Percentiles rank a stretch among this genome's conserved stretches.
Conservation (phyloP, 208 protist species). For the Acanthamoeba lenticulata region DNA sequence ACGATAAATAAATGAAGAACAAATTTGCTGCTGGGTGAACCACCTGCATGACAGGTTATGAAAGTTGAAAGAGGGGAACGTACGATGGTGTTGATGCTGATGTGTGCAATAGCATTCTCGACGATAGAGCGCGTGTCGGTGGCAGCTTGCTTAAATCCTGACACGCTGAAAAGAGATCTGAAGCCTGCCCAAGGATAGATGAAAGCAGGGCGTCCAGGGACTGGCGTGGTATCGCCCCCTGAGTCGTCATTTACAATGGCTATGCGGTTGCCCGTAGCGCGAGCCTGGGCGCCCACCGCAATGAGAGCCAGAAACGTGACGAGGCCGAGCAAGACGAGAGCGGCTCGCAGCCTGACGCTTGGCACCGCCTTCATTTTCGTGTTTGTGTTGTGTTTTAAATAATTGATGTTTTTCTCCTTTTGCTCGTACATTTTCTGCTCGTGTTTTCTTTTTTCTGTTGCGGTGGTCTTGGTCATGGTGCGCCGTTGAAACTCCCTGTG, state of each 20-base stretch:
- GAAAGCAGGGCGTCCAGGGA: not conserved
- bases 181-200: slow-evolving; percentile 53
- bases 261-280: not conserved
- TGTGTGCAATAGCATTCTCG: not conserved
- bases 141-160: slow-evolving; percentile 31
- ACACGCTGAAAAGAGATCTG: slow-evolving; percentile 27
- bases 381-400: not conserved
- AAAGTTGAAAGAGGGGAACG: not conserved
- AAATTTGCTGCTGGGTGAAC: too few species aligned
- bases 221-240: not conserved
- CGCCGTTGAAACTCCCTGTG: not conserved
- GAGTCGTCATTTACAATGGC: not conserved
- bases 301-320: too few species aligned
- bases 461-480: too few species aligned
- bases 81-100: not conserved
- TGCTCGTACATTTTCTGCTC: not conserved
- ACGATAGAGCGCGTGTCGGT: not conserved
- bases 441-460: too few species aligned
- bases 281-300: not conserved
- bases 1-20: not conserved
- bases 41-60: too few species aligned
- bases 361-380: not conserved
- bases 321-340: too few species aligned
- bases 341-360: too few species aligned
- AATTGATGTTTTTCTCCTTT: not conserved